A percentile compares a stretch with the other conserved stretches of the same genome.
Evolutionary conservation across 306 rosid species (phyloP).

Genomic region (Cercis canadensis): DNA sequence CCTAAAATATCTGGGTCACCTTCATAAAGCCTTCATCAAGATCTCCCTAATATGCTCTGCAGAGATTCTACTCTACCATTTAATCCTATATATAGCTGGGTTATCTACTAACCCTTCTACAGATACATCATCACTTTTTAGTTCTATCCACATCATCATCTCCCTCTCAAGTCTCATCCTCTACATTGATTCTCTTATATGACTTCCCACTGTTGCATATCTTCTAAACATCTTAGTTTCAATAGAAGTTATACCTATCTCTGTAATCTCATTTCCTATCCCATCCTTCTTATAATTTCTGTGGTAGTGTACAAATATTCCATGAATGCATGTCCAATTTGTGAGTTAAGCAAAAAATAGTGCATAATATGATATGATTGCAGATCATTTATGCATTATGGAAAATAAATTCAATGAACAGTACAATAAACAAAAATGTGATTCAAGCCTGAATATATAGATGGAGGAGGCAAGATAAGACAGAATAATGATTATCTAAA

Average conservation of each 20-base stretch:
- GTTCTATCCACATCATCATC: background rate
- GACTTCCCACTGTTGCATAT: background rate
- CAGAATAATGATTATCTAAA: too few relatives aligned
- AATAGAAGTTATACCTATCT: background rate
- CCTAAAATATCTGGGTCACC: background rate
- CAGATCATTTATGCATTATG: slow-evolving; percentile 28
- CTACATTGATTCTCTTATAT: background rate
- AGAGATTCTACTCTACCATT: too few relatives aligned
- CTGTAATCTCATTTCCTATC: slow-evolving; percentile 22
- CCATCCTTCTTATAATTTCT: slow-evolving; percentile 29
- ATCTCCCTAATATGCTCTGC: background rate
- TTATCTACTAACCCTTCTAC: background rate
- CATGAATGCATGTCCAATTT: background rate
- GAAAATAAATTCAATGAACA: slow-evolving; percentile 7
- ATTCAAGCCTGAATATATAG: slow-evolving; percentile 11
- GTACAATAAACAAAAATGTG: slow-evolving; percentile 14
- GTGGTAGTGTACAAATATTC: slow-evolving; percentile 22
- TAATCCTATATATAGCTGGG: too few relatives aligned
- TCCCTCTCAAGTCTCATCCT: background rate
- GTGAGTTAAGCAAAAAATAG: slow-evolving; percentile 23
- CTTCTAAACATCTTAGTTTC: background rate
- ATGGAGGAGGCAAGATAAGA: too few relatives aligned
- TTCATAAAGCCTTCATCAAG: background rate
- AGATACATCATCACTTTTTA: background rate
- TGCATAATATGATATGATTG: slow-evolving; percentile 28